Evolutionary conservation across 2,329 filamentous ascomycete genomes (phyloP).

Genomic region (Grosmannia clavigera): DNA sequence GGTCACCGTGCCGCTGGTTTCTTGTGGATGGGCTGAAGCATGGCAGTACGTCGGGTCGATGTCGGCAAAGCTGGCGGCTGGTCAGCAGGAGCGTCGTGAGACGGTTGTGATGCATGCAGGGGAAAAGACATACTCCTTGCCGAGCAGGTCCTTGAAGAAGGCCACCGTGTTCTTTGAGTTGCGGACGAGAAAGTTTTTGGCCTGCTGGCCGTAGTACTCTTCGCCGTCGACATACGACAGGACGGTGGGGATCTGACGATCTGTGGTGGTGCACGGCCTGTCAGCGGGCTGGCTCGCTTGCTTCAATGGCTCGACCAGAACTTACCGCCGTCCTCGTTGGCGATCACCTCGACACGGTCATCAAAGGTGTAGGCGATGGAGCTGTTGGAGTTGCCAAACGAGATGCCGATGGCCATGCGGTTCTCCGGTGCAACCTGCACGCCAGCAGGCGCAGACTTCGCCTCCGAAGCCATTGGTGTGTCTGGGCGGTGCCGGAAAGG

Average conservation of each 20-base stretch:
- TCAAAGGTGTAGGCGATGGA: constrained; percentile 90
- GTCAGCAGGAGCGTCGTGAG: neutral
- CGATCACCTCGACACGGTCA: constrained; percentile 94
- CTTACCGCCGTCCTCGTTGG: constrained; percentile 93
- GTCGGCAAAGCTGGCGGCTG: constrained; percentile 58
- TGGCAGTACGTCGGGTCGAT: constrained; percentile 95
- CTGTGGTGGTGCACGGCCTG: constrained; percentile 28
- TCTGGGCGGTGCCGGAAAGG: neutral
- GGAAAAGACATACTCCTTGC: constrained; percentile 59
- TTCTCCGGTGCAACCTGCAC: constrained; percentile 34
- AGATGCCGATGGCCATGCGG: constrained; percentile 76
- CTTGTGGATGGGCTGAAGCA: constrained; percentile 78
- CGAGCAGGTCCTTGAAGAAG: constrained; percentile 92
- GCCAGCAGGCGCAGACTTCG: neutral
- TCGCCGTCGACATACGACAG: constrained; percentile 93
- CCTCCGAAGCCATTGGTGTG: constrained; percentile 7
- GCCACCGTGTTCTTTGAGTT: constrained; percentile 89
- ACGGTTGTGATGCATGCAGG: neutral
- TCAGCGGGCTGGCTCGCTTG: neutral
- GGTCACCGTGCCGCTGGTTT: constrained; percentile 56
- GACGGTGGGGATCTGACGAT: constrained; percentile 91
- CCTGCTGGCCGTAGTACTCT: constrained; percentile 92
- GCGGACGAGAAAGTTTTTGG: constrained; percentile 84
- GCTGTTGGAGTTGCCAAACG: constrained; percentile 97
- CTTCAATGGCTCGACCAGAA: constrained; percentile 6